Evolutionary conservation across 2,329 filamentous ascomycete species (phyloP).

Genomic region (Diplodia mutila): DNA sequence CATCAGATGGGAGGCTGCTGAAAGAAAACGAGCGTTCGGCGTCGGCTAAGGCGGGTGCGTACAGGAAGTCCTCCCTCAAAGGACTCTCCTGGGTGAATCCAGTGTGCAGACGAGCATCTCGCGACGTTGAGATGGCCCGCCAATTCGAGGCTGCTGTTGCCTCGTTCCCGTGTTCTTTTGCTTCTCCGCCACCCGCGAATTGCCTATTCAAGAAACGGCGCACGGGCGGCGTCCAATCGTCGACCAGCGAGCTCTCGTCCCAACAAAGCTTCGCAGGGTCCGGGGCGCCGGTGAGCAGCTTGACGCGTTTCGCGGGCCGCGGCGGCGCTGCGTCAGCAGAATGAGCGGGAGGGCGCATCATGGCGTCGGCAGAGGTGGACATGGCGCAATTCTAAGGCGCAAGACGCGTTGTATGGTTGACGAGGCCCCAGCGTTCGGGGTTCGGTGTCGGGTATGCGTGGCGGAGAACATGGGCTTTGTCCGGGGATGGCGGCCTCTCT

Average conservation of each 20-base stretch:
- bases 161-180: neutral
- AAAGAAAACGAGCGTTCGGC: neutral
- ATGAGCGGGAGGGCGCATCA: neutral
- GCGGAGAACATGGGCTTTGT: neutral
- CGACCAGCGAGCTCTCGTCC: slow-evolving; percentile 55
- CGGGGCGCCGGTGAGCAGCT: slow-evolving; percentile 67
- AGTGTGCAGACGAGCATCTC: neutral
- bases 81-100: slow-evolving; percentile 19
- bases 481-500: too few relatives aligned
- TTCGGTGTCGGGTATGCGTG: neutral
- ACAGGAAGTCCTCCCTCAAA: neutral
- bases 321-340: neutral
- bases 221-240: slow-evolving; percentile 50
- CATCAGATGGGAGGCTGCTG: neutral
- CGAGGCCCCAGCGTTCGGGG: neutral
- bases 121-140: slow-evolving; percentile 3
- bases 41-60: neutral
- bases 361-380: slow-evolving; percentile 1
- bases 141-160: neutral
- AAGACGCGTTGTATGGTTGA: too few relatives aligned
- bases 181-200: neutral
- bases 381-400: slow-evolving; percentile 3
- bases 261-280: slow-evolving; percentile 58
- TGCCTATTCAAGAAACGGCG: slow-evolving; percentile 43
- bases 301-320: slow-evolving; percentile 34